Evolutionary conservation across 2,329 filamentous ascomycete genomes (phyloP), one percentile per base, ranked within the genome.

Genomic region (Curvularia sp.): DNA sequence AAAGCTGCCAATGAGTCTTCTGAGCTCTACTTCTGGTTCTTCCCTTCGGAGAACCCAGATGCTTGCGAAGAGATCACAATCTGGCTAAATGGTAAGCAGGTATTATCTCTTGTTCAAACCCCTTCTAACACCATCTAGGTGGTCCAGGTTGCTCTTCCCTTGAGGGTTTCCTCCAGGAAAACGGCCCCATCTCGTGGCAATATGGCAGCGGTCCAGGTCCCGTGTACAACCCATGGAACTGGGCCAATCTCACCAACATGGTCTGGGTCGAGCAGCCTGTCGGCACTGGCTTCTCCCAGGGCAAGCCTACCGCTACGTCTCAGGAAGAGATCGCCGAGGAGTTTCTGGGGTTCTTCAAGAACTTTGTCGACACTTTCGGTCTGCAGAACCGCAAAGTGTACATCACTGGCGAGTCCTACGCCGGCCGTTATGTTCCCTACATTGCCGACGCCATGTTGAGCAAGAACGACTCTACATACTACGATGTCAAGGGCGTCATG

Each of bases 271-370:
- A 91, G 67, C 88, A 91, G 71, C 88, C 86, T 1, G 80, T 85
- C 12, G 83, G 83, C 30, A 90, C 89, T 0, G 90, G 90, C 13
- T 93, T 90, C 73, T 85, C 87, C 0, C 83, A 85, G 33, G 90
- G 90, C 13, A 84, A 78, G 0, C 81, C 86, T 3, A 89, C 84
- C 0, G 89, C 89, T 9, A 86, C 81, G 4, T 85, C 84, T 65
- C 87, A 92, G 64, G 83, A 86, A 30, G 89, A 92, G 63, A 82
- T 89, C 1, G 89, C 89, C 0, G 76, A 79, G n/a, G 85, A 93
- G 65, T 92, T 94, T 73, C 80, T 89, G 15, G 89, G 89, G 49
- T 95, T 92, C 78, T 93, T 88, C 83, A 88, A 89, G 78, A 92
- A 92, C 78, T 93, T 92, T 66, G 78, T 92, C 57, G 81, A 90